These are phyloP conservation scores for Elsinoe arachidis DNA, from an alignment of 2,329 filamentous ascomycete genomes.

Conservation along the genomic window DNA sequence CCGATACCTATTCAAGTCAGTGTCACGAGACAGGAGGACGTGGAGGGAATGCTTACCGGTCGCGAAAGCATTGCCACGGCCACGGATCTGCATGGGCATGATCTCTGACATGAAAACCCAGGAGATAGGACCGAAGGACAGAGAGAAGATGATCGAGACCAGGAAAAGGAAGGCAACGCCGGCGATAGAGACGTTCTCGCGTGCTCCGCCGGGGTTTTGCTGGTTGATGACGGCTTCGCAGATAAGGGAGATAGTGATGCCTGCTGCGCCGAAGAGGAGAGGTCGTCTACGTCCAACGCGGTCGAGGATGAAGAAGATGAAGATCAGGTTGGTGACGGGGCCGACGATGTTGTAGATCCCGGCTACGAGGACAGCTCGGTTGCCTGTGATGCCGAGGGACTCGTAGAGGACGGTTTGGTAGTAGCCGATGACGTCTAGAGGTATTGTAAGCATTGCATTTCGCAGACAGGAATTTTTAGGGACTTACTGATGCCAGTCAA, in stretches of 20 bases:
- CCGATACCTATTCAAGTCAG: constrained; percentile 32
- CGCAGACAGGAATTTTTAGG: not conserved
- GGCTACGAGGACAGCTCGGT: constrained; percentile 45
- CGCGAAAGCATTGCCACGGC: constrained; percentile 49
- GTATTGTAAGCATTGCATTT: not conserved
- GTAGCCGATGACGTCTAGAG: constrained; percentile 50
- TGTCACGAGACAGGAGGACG: too few relatives aligned
- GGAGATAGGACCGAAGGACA: constrained; percentile 51
- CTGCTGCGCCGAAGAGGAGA: constrained; percentile 45
- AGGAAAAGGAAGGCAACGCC: constrained; percentile 59
- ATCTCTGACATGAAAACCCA: constrained; percentile 62
- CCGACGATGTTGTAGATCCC: constrained; percentile 55
- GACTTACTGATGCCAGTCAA: constrained; percentile 48
- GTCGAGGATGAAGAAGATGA: constrained; percentile 51
- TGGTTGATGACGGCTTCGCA: constrained; percentile 53
- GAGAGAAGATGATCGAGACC: constrained; percentile 50
- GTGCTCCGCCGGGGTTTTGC: constrained; percentile 35
- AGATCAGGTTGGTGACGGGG: constrained; percentile 49
- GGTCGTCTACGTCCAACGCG: constrained; percentile 45
- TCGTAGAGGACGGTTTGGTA: constrained; percentile 54
- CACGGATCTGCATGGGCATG: constrained; percentile 57
- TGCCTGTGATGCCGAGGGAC: constrained; percentile 48
- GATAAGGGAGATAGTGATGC: constrained; percentile 49
- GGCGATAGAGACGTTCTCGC: constrained; percentile 45
- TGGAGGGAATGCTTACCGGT: constrained; percentile 28